Evolutionary conservation across 2,329 filamentous ascomycete species (phyloP).

Genomic region (Apiospora aurea): DNA sequence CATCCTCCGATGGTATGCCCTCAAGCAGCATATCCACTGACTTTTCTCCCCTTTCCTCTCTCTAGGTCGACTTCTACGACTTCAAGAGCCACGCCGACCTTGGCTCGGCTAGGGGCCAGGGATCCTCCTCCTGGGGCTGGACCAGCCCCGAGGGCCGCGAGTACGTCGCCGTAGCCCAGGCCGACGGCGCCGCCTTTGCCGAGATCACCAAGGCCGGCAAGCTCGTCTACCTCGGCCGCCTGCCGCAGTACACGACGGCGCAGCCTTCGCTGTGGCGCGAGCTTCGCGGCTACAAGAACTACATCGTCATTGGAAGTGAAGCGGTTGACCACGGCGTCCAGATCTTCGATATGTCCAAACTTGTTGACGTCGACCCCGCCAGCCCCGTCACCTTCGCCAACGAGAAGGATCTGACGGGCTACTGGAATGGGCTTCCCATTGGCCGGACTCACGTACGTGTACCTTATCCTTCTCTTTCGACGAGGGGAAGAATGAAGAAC

Average conservation of each 20-base stretch:
- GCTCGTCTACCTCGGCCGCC: constrained; percentile 54
- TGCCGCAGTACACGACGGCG: constrained; percentile 48
- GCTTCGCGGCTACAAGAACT: constrained; percentile 47
- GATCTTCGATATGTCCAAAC: constrained; percentile 68
- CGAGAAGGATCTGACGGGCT: constrained; percentile 44
- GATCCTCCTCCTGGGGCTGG: constrained; percentile 39
- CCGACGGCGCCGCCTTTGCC: constrained; percentile 58
- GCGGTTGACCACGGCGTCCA: constrained; percentile 63
- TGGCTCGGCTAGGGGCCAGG: constrained; percentile 35
- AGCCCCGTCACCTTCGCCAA: constrained; percentile 45
- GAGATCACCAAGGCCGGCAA: constrained; percentile 54
- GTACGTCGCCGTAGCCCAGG: constrained; percentile 56
- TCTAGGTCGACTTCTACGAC: constrained; percentile 29
- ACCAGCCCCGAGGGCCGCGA: constrained; percentile 51
- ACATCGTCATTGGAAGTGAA: constrained; percentile 48
- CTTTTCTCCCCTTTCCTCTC: background rate
- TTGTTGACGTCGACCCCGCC: constrained; percentile 52
- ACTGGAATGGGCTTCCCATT: constrained; percentile 40
- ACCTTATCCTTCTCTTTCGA: background rate
- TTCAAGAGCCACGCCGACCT: constrained; percentile 60
- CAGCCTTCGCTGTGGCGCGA: constrained; percentile 45
- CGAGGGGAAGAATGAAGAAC: background rate
- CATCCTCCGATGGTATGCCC: no score
- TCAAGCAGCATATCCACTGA: background rate
- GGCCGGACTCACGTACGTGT: constrained; percentile 45